Conservation (phyloP, 2,329 filamentous ascomycete genomes). For the Hirsutella minnesotensis region DNA sequence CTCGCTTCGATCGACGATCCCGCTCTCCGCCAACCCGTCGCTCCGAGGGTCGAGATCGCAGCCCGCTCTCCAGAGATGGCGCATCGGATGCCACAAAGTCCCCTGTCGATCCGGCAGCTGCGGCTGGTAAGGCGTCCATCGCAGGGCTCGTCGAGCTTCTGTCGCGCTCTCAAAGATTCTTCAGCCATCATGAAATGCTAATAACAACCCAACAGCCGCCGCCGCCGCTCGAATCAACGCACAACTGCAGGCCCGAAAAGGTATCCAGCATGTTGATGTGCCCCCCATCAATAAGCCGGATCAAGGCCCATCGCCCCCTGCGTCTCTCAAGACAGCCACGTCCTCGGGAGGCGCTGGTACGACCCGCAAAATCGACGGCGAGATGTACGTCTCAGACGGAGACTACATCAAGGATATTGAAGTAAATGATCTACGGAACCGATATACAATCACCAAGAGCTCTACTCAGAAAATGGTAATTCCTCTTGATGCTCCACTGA, state of each 20-base stretch:
- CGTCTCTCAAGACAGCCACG: conserved; percentile 23
- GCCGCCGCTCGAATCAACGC: conserved; percentile 83
- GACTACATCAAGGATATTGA: conserved; percentile 99
- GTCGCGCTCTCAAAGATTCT: too few relatives aligned
- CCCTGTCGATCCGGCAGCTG: conserved; percentile 57
- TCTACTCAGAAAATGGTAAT: conserved; percentile 99
- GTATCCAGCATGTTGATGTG: conserved; percentile 81
- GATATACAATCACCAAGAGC: conserved; percentile 93
- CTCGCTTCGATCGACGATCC: conserved; percentile 85
- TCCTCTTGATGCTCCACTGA: conserved; percentile 41
- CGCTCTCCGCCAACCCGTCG: conserved; percentile 63
- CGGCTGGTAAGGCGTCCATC: conserved; percentile 49
- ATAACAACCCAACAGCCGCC: conserved; percentile 45
- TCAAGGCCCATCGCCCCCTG: conserved; percentile 20
- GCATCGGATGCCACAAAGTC: conserved; percentile 34
- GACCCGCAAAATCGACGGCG: conserved; percentile 58
- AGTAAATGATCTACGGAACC: conserved; percentile 94
- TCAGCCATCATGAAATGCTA: not conserved
- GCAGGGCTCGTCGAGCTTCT: not conserved
- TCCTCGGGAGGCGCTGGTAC: conserved; percentile 18
- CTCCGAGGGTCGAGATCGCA: conserved; percentile 63
- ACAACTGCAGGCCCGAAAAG: conserved; percentile 73
- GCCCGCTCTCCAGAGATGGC: conserved; percentile 48
- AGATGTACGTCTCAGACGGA: conserved; percentile 90
- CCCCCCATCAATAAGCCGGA: conserved; percentile 59